Percentiles rank a stretch among this genome's conserved stretches.
Evolutionary conservation across 805 yeast genomes (phyloP).

Genomic region (Priceomyces fermenticarens): DNA sequence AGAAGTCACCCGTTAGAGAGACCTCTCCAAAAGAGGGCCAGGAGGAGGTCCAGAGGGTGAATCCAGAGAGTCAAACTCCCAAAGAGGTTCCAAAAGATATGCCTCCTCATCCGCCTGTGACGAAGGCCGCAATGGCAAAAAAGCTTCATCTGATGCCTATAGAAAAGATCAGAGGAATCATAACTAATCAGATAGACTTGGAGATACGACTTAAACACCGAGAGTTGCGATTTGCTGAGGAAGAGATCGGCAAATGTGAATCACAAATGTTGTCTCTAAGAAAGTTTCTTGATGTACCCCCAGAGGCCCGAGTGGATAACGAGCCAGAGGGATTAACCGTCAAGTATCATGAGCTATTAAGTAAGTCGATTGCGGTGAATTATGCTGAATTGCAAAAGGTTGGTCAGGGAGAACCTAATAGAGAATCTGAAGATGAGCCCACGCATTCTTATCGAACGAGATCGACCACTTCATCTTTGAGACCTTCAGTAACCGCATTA

Average conservation of each 20-base stretch:
- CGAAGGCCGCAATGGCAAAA: constrained; percentile 7
- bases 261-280: constrained; percentile 54
- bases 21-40: too few relatives aligned
- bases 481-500: constrained; percentile 45
- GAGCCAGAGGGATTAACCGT: constrained; percentile 46
- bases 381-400: constrained; percentile 18
- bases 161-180: constrained; percentile 27
- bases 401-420: neutral
- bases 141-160: constrained; percentile 18
- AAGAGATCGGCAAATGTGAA: constrained; percentile 56
- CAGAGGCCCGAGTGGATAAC: constrained; percentile 33
- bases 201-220: constrained; percentile 60
- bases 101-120: neutral
- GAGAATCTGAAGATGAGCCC: constrained; percentile 5
- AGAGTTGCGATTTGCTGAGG: constrained; percentile 48
- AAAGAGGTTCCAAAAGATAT: too few relatives aligned
- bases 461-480: constrained; percentile 50
- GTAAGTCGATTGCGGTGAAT: constrained; percentile 29
- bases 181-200: constrained; percentile 50
- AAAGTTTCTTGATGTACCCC: constrained; percentile 41
- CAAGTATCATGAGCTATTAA: constrained; percentile 38
- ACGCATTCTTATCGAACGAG: constrained; percentile 43
- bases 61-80: too few relatives aligned
- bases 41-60: too few relatives aligned
- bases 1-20: too few relatives aligned